Evolutionary conservation across 179 eudicot genomes (phyloP).

Genomic region (Beta lomatogona): DNA sequence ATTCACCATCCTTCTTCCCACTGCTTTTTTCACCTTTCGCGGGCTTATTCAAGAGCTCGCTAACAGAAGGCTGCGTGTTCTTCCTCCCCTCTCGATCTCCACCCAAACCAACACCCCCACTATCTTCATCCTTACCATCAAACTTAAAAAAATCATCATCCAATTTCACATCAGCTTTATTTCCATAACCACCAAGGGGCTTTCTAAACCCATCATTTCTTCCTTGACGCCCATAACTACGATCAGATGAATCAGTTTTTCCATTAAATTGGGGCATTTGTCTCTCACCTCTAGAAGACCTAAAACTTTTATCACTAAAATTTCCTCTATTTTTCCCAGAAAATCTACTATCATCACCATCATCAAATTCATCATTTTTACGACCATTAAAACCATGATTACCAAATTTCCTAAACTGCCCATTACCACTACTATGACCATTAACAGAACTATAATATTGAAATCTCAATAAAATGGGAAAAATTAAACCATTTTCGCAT

Average conservation of each 20-base stretch:
- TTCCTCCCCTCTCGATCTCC: constrained; percentile 23
- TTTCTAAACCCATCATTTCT: constrained; percentile 32
- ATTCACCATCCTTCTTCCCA: constrained; percentile 27
- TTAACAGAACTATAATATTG: constrained; percentile 27
- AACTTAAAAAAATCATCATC: constrained; percentile 32
- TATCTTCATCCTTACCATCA: constrained; percentile 22
- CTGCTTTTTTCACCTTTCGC: constrained; percentile 17
- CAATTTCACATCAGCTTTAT: constrained; percentile 15
- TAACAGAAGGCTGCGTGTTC: constrained; percentile 37
- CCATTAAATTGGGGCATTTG: constrained; percentile 27
- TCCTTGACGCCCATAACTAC: constrained; percentile 23
- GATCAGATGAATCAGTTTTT: constrained; percentile 14
- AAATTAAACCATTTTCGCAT: constrained; percentile 10
- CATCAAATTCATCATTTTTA: constrained; percentile 16
- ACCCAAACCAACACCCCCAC: constrained; percentile 23
- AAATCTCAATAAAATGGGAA: constrained; percentile 24
- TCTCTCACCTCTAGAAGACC: constrained; percentile 34
- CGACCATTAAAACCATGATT: constrained; percentile 25
- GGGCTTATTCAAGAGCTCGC: constrained; percentile 36
- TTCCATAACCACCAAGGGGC: constrained; percentile 25
- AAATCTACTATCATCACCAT: constrained; percentile 28
- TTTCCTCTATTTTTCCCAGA: constrained; percentile 26
- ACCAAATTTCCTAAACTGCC: constrained; percentile 22
- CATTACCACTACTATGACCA: constrained; percentile 15
- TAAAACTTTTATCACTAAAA: constrained; percentile 27